Base-by-base conservation (phyloP, 208 protist species). In the Leishmania braziliensis region DNA sequence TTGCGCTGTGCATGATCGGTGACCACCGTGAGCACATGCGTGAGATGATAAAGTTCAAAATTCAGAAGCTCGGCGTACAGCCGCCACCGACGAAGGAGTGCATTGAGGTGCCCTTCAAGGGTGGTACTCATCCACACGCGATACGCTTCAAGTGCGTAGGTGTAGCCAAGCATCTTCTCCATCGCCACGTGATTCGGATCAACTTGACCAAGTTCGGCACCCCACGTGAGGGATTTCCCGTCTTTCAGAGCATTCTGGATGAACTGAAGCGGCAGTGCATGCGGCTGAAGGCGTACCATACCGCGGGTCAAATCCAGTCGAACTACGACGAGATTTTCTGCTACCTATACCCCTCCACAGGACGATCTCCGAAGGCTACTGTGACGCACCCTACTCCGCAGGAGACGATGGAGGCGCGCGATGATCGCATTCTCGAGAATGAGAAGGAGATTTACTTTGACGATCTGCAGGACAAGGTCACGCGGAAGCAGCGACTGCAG, bases 391-490 rank as follows among this genome's bases (percentile, higher is more conserved):
- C 92, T 16, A 90, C 86, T 0, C 86, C 92, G 66, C 84, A 84
- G 66, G 80, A 91, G 78, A 86, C 95, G 33, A 77, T 84, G 12
- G 85, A 84, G 36, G 91, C 86, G 65, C 90, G 89, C 56, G 94
- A 95, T 79, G 84, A 89, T 58, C 84, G 88, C 76, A 86, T 93
- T n/a, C 80, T 95, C 36, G 90, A 92, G 80, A 85, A 87, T 50
- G 94, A 97, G 74, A 90, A 92, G 71, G 92, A 96, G 79, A 80
- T 96, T 0, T 94, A 93, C 83, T 97, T 97, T 80, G 94, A 97
- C 79, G 94, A 92, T 74, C 83, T 95, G 16, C 81, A 92, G 56
- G 84, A 90, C 63, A 88, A 92, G 81, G 83, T 77, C 62, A 93
- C 87, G 20, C 76, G 77, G 75, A 90, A 88, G 76, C 85, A 93